Evolutionary conservation across 2,329 filamentous ascomycete genomes (phyloP).

Genomic region (Colletotrichum tofieldiae): DNA sequence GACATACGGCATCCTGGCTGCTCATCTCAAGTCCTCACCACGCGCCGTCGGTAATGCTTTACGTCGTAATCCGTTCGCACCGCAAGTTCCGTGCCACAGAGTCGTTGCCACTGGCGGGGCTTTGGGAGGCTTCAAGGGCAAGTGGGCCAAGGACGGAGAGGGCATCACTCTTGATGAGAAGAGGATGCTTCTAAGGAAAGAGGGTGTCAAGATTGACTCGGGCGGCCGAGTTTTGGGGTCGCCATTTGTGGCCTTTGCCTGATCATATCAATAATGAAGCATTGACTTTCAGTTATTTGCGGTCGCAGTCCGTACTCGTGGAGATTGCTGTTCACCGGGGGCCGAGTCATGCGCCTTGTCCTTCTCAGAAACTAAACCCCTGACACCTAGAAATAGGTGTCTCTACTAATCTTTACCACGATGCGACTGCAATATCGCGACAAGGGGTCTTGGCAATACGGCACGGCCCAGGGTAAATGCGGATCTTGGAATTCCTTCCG

Average conservation of each 20-base stretch:
- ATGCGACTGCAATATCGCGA: neutral
- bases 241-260: slow-evolving; percentile 63
- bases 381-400: neutral
- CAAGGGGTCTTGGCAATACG: neutral
- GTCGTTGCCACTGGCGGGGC: slow-evolving; percentile 81
- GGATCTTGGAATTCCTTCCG: neutral
- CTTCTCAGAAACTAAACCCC: neutral
- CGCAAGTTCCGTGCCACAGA: slow-evolving; percentile 85
- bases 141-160: slow-evolving; percentile 87
- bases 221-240: slow-evolving; percentile 73
- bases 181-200: slow-evolving; percentile 70
- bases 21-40: slow-evolving; percentile 78
- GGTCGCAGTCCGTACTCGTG: too few species aligned
- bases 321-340: neutral
- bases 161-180: slow-evolving; percentile 76
- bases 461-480: neutral
- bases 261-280: slow-evolving; percentile 7
- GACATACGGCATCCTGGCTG: slow-evolving; percentile 82
- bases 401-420: neutral
- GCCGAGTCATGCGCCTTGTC: neutral
- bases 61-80: slow-evolving; percentile 85
- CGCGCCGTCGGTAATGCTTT: slow-evolving; percentile 85
- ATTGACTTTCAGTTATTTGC: neutral
- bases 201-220: slow-evolving; percentile 76
- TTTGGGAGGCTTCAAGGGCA: slow-evolving; percentile 91